Conservation (phyloP, 768 basidiomycete species). For the Naganishia onofrii region DNA sequence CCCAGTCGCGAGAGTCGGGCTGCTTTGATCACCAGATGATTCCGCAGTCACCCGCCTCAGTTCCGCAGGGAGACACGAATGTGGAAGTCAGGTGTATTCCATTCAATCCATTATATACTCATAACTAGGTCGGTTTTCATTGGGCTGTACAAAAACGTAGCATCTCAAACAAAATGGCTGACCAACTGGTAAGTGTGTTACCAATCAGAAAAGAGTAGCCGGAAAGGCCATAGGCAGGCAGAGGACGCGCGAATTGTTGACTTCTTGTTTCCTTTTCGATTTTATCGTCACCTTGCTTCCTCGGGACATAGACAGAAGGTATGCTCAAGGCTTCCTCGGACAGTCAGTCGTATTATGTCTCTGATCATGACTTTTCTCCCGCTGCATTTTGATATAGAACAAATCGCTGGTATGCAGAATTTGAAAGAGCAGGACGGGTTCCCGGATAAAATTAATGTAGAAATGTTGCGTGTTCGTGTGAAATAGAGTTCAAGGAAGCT, state of each 20-base stretch:
- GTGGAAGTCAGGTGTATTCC: not conserved
- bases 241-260: conserved; percentile 22
- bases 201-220: not conserved
- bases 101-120: too few species aligned
- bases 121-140: not conserved
- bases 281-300: not conserved
- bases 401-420: conserved; percentile 69
- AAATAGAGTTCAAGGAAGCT: conserved; percentile 92
- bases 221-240: too few species aligned
- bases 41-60: too few species aligned
- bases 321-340: conserved; percentile 25
- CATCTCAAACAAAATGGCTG: conserved; percentile 55
- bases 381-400: conserved; percentile 59
- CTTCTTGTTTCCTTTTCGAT: not conserved
- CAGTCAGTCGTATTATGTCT: not conserved
- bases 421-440: not conserved
- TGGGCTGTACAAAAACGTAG: not conserved
- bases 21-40: too few species aligned
- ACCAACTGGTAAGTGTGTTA: conserved; percentile 58
- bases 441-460: not conserved
- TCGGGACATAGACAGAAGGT: conserved; percentile 51
- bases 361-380: not conserved
- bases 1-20: too few species aligned
- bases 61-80: too few species aligned
- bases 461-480: not conserved